Percentiles rank a stretch among this genome's conserved stretches.
Conservation (phyloP, 1,284 basidiomycete genomes). For the Lentinula novae-zelandiae region DNA sequence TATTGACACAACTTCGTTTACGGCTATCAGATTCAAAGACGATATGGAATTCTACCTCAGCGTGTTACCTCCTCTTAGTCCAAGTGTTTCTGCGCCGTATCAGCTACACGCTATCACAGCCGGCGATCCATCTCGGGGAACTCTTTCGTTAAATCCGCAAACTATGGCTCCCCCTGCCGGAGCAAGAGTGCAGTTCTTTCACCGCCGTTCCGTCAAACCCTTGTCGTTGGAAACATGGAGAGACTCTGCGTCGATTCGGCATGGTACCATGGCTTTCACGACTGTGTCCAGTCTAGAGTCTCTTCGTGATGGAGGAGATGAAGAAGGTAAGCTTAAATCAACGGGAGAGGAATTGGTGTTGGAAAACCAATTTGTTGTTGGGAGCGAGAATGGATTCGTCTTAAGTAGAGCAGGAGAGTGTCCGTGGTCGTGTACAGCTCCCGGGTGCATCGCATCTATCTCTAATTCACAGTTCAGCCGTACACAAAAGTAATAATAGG, state of each 20-base stretch:
- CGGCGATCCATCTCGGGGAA: slow-evolving; percentile 78
- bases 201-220: slow-evolving; percentile 19
- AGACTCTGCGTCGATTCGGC: background rate
- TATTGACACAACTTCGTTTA: slow-evolving; percentile 23
- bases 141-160: slow-evolving; percentile 65
- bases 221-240: slow-evolving; percentile 1
- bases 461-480: no score
- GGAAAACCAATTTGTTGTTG: slow-evolving; percentile 43
- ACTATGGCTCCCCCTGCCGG: slow-evolving; percentile 53
- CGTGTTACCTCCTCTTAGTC: slow-evolving; percentile 25
- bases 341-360: slow-evolving; percentile 19
- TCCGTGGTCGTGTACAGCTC: slow-evolving; percentile 30
- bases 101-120: slow-evolving; percentile 62
- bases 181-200: slow-evolving; percentile 41
- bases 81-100: slow-evolving; percentile 2
- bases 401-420: slow-evolving; percentile 19
- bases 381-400: slow-evolving; percentile 55
- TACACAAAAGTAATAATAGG: no score
- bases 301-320: slow-evolving; percentile 13
- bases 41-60: slow-evolving; percentile 69
- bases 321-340: slow-evolving; percentile 13
- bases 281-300: slow-evolving; percentile 6
- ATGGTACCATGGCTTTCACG: background rate
- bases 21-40: slow-evolving; percentile 46
- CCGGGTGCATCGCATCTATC: slow-evolving; percentile 31